Percentiles rank a stretch among this genome's conserved stretches.
phyloP scores from a whole-genome alignment of 148 eudicot species.

The Silene uniflora region DNA sequence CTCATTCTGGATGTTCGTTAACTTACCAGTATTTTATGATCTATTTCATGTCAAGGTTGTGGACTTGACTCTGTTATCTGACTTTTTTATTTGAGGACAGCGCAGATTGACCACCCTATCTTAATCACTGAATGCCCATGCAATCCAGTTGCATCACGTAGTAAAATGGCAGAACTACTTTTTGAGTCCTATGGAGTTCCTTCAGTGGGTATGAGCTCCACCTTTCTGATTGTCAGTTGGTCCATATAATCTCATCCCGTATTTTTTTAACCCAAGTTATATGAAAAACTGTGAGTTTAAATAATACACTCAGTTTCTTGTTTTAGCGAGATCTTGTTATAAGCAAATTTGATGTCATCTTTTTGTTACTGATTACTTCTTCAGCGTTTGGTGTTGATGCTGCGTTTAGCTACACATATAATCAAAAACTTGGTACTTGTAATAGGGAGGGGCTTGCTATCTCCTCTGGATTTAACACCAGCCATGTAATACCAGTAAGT shows the following conservation, averaged over 20 bases:
- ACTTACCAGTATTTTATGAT: background rate
- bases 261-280: background rate
- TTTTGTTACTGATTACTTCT: slow-evolving; percentile 1
- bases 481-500: slow-evolving; percentile 91
- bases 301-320: background rate
- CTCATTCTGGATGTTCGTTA: background rate
- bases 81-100: slow-evolving; percentile 42
- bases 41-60: slow-evolving; percentile 12
- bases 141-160: slow-evolving; percentile 87
- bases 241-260: background rate
- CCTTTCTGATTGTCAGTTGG: background rate
- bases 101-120: slow-evolving; percentile 89
- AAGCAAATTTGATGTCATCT: background rate
- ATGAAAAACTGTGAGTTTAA: background rate
- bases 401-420: slow-evolving; percentile 89
- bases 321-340: background rate
- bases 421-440: slow-evolving; percentile 77
- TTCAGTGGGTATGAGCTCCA: slow-evolving; percentile 71
- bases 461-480: slow-evolving; percentile 81
- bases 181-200: slow-evolving; percentile 99
- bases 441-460: slow-evolving; percentile 73
- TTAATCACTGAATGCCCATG: slow-evolving; percentile 91
- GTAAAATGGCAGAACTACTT: slow-evolving; percentile 97
- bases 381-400: slow-evolving; percentile 97
- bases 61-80: slow-evolving; percentile 16